Evolutionary conservation across 805 yeast species (phyloP).

Genomic region (Candida parachauliodes): DNA sequence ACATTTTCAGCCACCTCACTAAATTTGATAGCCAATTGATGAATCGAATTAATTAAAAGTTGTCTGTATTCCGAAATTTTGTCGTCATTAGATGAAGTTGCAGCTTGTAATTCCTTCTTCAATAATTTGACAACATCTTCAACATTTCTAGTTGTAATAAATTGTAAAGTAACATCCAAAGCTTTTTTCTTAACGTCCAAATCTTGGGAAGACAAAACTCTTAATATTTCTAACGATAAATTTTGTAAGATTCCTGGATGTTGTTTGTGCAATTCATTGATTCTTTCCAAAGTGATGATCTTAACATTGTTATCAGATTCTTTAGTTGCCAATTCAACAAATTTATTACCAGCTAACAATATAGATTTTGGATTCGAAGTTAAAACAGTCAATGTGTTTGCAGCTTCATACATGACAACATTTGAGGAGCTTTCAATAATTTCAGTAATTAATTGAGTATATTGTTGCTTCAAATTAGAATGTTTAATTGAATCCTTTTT

Average conservation of each 20-base stretch:
- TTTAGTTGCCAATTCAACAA: slow-evolving; percentile 82
- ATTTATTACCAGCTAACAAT: slow-evolving; percentile 76
- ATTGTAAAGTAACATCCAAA: slow-evolving; percentile 72
- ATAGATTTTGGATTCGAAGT: slow-evolving; percentile 65
- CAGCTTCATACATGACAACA: slow-evolving; percentile 87
- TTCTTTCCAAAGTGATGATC: slow-evolving; percentile 83
- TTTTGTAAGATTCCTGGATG: slow-evolving; percentile 84
- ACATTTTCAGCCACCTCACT: slow-evolving; percentile 90
- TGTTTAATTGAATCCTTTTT: slow-evolving; percentile 70
- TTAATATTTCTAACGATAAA: slow-evolving; percentile 77
- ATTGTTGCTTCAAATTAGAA: slow-evolving; percentile 65
- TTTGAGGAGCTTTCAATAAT: slow-evolving; percentile 66
- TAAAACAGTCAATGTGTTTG: slow-evolving; percentile 67
- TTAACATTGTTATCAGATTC: slow-evolving; percentile 96
- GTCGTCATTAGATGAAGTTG: slow-evolving; percentile 71
- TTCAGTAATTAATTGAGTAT: slow-evolving; percentile 68
- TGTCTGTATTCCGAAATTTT: slow-evolving; percentile 84
- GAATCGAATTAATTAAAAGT: slow-evolving; percentile 81
- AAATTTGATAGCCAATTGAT: slow-evolving; percentile 81
- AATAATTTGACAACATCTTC: slow-evolving; percentile 90
- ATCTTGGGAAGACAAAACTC: slow-evolving; percentile 84
- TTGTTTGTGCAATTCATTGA: slow-evolving; percentile 66
- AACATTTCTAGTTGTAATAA: slow-evolving; percentile 83
- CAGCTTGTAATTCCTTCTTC: slow-evolving; percentile 82
- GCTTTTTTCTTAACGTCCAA: slow-evolving; percentile 88